phyloP scores from a whole-genome alignment of 306 rosid species.

The Pachyrhizus erosus region DNA sequence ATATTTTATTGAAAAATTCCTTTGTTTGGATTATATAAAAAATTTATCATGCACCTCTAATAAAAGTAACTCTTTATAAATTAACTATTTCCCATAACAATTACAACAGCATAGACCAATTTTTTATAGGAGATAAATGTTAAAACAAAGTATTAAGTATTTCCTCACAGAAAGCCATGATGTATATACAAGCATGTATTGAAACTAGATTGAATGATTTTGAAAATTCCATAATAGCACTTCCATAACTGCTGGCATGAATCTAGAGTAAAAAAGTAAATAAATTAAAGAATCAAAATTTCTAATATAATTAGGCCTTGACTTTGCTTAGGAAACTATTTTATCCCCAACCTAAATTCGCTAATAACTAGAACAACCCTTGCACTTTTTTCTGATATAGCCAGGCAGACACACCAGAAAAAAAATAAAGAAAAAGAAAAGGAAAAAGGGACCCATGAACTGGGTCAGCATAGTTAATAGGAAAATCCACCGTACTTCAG shows the following conservation, averaged over 20 bases:
- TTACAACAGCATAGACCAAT: neutral
- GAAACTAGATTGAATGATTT: neutral
- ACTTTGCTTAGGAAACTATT: constrained; percentile 11
- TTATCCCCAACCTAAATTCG: constrained; percentile 31
- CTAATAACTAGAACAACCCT: constrained; percentile 5
- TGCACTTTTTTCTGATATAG: constrained; percentile 33
- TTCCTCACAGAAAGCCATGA: neutral
- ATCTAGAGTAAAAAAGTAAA: constrained; percentile 22
- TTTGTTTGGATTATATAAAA: neutral
- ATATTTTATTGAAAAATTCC: neutral
- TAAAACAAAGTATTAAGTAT: neutral
- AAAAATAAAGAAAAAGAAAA: neutral
- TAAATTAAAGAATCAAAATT: neutral
- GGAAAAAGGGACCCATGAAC: constrained; percentile 37
- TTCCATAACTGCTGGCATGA: neutral
- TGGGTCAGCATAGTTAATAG: constrained; percentile 36
- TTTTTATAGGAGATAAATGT: neutral
- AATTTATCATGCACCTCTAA: neutral
- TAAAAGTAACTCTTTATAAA: neutral
- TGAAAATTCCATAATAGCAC: constrained; percentile 12
- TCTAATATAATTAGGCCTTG: constrained; percentile 29
- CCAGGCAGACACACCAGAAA: constrained; percentile 33
- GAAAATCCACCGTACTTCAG: constrained; percentile 37
- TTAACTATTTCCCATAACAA: neutral
- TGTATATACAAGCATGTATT: constrained; percentile 7